Evolutionary conservation across 768 basidiomycete genomes (phyloP).

Genomic region (Pisolithus marmoratus): DNA sequence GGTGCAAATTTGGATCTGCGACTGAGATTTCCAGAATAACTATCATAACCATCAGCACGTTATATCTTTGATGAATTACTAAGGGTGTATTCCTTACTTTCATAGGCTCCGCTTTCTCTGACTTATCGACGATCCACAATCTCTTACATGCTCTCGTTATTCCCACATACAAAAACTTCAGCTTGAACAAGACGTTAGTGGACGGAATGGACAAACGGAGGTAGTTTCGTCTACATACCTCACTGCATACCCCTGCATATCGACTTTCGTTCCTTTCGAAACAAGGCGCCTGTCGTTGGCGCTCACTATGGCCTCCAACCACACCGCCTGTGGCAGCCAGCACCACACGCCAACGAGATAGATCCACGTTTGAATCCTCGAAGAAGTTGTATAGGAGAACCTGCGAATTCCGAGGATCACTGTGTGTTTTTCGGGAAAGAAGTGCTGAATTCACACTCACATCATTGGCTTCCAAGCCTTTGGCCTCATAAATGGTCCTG

Average conservation of each 20-base stretch:
- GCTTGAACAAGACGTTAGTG: conserved; percentile 26
- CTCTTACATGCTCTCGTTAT: conserved; percentile 65
- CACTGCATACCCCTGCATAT: conserved; percentile 52
- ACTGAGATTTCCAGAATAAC: conserved; percentile 45
- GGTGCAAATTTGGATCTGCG: conserved; percentile 42
- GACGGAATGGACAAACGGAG: not conserved
- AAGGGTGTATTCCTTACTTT: conserved; percentile 29
- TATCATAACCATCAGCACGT: conserved; percentile 16
- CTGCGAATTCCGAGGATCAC: conserved; percentile 27
- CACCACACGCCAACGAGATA: conserved; percentile 56
- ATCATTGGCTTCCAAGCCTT: conserved; percentile 7
- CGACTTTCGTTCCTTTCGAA: conserved; percentile 40
- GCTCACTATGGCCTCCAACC: conserved; percentile 7
- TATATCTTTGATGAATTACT: too few species aligned
- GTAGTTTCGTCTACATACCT: conserved; percentile 32
- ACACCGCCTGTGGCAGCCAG: conserved; percentile 34
- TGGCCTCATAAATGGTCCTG: conserved; percentile 10
- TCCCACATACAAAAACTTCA: conserved; percentile 67
- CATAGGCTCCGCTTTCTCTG: conserved; percentile 53
- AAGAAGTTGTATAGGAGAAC: conserved; percentile 76
- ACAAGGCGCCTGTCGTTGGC: conserved; percentile 30
- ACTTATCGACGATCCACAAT: conserved; percentile 64
- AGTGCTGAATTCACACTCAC: not conserved
- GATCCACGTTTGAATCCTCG: conserved; percentile 48
- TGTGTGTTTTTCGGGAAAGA: not conserved